A percentile compares a stretch with the other conserved stretches of the same genome.
Evolutionary conservation across 768 basidiomycete genomes (phyloP).

Genomic region (Tremella yokohamensis): DNA sequence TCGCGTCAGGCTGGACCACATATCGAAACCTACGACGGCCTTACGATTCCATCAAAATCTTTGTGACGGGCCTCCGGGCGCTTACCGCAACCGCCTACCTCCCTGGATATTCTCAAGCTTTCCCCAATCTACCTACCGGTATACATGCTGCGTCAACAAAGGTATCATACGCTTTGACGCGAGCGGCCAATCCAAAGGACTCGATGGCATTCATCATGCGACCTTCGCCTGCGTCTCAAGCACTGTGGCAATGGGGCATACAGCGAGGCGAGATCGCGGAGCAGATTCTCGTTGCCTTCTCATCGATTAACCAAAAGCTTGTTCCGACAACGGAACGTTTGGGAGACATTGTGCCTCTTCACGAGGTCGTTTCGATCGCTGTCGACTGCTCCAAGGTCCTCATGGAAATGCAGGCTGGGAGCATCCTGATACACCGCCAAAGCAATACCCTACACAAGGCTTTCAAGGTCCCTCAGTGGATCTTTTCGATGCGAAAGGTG

Average conservation of each 20-base stretch:
- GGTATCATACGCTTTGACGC: conserved; percentile 22
- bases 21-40: conserved; percentile 30
- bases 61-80: conserved; percentile 28
- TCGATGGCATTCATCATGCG: conserved; percentile 28
- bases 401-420: conserved; percentile 39
- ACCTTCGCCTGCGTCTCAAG: conserved; percentile 16
- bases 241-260: conserved; percentile 33
- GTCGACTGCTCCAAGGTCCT: conserved; percentile 35
- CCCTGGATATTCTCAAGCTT: conserved; percentile 23
- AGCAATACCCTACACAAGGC: conserved; percentile 8
- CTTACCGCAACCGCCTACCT: conserved; percentile 34
- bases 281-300: conserved; percentile 21
- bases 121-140: conserved; percentile 23
- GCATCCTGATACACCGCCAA: conserved; percentile 13
- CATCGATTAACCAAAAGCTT: conserved; percentile 18
- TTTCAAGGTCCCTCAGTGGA: conserved; percentile 19
- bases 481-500: conserved; percentile 18
- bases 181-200: conserved; percentile 30
- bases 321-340: background rate
- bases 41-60: conserved; percentile 31
- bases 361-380: conserved; percentile 27
- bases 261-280: conserved; percentile 30
- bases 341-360: conserved; percentile 23
- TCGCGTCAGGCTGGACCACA: conserved; percentile 30
- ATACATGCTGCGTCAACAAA: background rate